phyloP scores from a whole-genome alignment of 2,329 filamentous ascomycete species.

The Sporothrix euskadiensis region DNA sequence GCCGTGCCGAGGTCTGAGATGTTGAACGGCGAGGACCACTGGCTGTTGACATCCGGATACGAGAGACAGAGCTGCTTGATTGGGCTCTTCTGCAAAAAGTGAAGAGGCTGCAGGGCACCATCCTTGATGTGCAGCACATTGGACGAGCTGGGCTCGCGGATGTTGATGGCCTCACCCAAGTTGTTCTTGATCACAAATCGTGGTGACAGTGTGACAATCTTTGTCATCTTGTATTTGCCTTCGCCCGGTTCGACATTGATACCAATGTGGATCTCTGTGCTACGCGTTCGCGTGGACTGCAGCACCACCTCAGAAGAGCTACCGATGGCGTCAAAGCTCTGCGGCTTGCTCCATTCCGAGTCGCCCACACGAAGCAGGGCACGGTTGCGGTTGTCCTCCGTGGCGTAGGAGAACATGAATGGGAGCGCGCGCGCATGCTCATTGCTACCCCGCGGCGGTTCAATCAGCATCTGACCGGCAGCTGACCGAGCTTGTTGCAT shows the following conservation, averaged over 20 bases:
- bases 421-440: constrained; percentile 72
- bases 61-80: constrained; percentile 90
- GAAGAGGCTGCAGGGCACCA: constrained; percentile 79
- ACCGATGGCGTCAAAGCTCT: constrained; percentile 96
- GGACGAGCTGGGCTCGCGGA: constrained; percentile 89
- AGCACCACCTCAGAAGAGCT: constrained; percentile 87
- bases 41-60: constrained; percentile 91
- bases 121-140: constrained; percentile 75
- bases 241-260: constrained; percentile 87
- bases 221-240: constrained; percentile 97
- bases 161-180: constrained; percentile 81
- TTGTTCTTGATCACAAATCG: constrained; percentile 94
- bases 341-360: constrained; percentile 93
- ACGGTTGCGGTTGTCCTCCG: constrained; percentile 87
- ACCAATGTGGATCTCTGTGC: constrained; percentile 85
- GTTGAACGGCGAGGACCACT: constrained; percentile 97
- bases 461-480: constrained; percentile 70
- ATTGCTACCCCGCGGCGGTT: constrained; percentile 37
- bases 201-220: constrained; percentile 89
- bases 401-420: constrained; percentile 93
- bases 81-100: constrained; percentile 80
- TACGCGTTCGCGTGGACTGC: constrained; percentile 63
- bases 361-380: constrained; percentile 84
- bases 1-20: constrained; percentile 92
- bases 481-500: constrained; percentile 79